phyloP scores from a whole-genome alignment of 1,284 basidiomycete genomes.

The Fistulinella cinereoalba region DNA sequence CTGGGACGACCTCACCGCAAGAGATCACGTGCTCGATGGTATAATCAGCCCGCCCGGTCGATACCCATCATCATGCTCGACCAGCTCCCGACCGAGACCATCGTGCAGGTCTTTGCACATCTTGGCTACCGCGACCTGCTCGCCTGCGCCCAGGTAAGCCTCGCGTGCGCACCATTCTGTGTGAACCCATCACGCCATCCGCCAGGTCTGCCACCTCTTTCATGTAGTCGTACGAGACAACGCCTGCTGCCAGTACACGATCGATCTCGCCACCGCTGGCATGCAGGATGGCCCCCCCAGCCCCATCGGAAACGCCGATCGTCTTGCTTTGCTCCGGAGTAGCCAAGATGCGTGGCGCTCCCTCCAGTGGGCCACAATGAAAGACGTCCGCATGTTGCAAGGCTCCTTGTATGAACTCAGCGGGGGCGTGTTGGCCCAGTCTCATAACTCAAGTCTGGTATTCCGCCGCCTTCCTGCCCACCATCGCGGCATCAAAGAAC shows the following conservation, averaged over 20 bases:
- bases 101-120: conserved; percentile 31
- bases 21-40: conserved; percentile 22
- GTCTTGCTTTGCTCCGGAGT: conserved; percentile 41
- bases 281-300: conserved; percentile 44
- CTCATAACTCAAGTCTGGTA: conserved; percentile 31
- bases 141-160: conserved; percentile 34
- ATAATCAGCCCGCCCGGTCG: too few relatives aligned
- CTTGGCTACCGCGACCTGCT: conserved; percentile 39
- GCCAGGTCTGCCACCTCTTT: conserved; percentile 47
- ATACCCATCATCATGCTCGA: conserved; percentile 14
- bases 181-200: background rate
- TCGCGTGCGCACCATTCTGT: background rate
- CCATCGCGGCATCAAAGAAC: conserved; percentile 44
- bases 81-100: conserved; percentile 36
- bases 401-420: conserved; percentile 56
- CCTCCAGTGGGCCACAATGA: conserved; percentile 39
- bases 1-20: conserved; percentile 1
- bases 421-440: conserved; percentile 57
- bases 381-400: conserved; percentile 37
- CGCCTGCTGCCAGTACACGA: conserved; percentile 45
- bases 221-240: conserved; percentile 38
- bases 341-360: conserved; percentile 49
- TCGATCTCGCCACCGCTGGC: conserved; percentile 52
- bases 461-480: conserved; percentile 52
- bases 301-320: conserved; percentile 32